Conservation (phyloP, 225 moss, liverwort and hornwort species). For the Anthoceros angustus region DNA sequence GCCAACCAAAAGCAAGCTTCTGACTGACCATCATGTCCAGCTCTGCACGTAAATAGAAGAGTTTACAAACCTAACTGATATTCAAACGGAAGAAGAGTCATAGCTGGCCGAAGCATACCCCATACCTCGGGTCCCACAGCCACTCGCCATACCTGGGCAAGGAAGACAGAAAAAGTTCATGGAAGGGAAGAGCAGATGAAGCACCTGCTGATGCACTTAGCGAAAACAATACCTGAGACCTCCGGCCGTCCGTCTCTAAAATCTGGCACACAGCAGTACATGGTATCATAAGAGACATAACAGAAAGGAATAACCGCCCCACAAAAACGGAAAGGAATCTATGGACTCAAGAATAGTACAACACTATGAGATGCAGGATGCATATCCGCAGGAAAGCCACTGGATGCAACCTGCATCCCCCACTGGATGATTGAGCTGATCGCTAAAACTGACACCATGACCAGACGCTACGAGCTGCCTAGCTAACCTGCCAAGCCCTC, state of each 20-base stretch:
- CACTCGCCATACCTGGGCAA: conserved; percentile 40
- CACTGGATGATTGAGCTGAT: neutral
- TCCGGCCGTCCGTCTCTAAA: too few species aligned
- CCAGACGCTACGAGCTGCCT: neutral
- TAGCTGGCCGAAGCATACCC: conserved; percentile 57
- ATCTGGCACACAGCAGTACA: too few species aligned
- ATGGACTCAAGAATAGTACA: too few species aligned
- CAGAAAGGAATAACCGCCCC: too few species aligned
- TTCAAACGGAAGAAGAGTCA: conserved; percentile 35
- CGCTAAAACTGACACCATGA: neutral
- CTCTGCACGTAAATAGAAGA: neutral
- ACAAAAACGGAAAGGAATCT: too few species aligned
- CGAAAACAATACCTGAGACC: neutral
- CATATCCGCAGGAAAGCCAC: neutral
- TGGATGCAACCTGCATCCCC: neutral
- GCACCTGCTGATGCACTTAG: neutral
- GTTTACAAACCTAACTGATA: conserved; percentile 32
- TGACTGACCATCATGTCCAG: neutral
- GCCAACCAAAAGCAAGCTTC: too few species aligned
- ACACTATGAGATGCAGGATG: too few species aligned
- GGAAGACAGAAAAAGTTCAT: conserved; percentile 2
- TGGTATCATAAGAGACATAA: too few species aligned
- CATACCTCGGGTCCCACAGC: conserved; percentile 21
- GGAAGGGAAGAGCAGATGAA: neutral
- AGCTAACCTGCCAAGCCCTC: conserved; percentile 74